Evolutionary conservation across 1,139 yeast species (phyloP), one percentile per base, ranked within the genome.

Genomic region (Pichia sp.): DNA sequence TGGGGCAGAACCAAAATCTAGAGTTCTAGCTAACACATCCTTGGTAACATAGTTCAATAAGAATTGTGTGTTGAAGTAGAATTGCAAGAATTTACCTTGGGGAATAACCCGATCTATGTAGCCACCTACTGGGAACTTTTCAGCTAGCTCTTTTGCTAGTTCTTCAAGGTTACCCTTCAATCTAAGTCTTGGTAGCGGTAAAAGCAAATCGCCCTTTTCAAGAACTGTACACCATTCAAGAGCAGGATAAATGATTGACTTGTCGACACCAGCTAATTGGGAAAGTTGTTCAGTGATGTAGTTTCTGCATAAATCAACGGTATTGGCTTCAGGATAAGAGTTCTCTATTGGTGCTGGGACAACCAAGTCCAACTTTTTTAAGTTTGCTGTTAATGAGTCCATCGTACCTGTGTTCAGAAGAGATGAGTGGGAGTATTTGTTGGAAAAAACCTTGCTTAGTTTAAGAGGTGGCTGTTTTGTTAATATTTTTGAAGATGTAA

Each of bases 101-200:
- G 96, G 87, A 60, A 76, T 82, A 59, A 89, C 93, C 57, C 80
- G 80, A 40, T 76, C 72, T 60, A 93, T 73, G 67, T 76, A 87
- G 53, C 83, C 78, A 43, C 89, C 90, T 60, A 78, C 74, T 58
- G 84, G 82, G 67, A 86, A 83, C 49, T 75, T 74, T 55, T 70
- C 76, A 30, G 96, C 86, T 89, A 96, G 86, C 66, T 91, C 88
- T 49, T 70, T 70, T 30, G 99, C 98, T 62, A 90, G 76, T 54
- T 83, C 89, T 41, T 62, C 64, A 39, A 66, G 55, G 67, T 86
- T 86, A 45, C 96, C 96, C 73, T 91, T 90, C 61, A 90, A 76
- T 72, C 97, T 83, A 66, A 93, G 79, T 69, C 98, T 83, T 62
- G 99, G 99, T 48, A 93, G 78, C 43, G 99, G 98, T 54, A 93